Conservation (phyloP, 768 basidiomycete species). For the Amanita brunnescens region DNA sequence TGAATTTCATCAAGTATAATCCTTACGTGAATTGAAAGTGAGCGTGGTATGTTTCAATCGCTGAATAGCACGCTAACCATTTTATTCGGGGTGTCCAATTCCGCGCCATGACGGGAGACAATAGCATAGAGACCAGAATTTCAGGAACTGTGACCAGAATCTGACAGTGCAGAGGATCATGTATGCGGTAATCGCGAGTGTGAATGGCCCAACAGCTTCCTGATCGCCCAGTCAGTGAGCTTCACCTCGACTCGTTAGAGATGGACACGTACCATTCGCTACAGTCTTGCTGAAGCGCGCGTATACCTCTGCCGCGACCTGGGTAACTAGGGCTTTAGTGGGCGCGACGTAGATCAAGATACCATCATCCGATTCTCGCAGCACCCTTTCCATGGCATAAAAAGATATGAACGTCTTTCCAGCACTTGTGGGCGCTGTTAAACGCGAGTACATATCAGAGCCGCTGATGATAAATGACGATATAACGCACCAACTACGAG, state of each 20-base stretch:
- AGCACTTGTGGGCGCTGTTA: conserved; percentile 56
- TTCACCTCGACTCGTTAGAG: neutral
- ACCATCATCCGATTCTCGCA: conserved; percentile 55
- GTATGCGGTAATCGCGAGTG: conserved; percentile 53
- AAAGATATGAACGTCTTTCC: conserved; percentile 75
- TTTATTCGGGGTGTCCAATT: conserved; percentile 57
- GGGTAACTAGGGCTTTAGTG: conserved; percentile 65
- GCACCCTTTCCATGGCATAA: conserved; percentile 67
- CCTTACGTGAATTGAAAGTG: conserved; percentile 22
- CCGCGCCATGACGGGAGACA: conserved; percentile 55
- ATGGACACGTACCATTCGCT: conserved; percentile 29
- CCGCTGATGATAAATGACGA: neutral
- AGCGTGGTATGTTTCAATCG: neutral
- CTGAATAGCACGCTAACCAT: conserved; percentile 27
- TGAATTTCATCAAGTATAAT: conserved; percentile 66
- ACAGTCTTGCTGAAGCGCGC: conserved; percentile 51
- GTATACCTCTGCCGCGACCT: conserved; percentile 68
- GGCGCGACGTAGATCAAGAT: conserved; percentile 68
- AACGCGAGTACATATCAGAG: neutral
- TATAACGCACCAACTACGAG: conserved; percentile 51
- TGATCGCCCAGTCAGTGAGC: conserved; percentile 16
- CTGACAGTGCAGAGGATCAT: conserved; percentile 60
- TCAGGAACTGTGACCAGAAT: conserved; percentile 72
- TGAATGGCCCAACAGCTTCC: conserved; percentile 59
- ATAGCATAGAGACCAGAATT: conserved; percentile 57